A percentile compares a stretch with the other conserved stretches of the same genome.
Evolutionary conservation across 805 yeast species (phyloP).

Genomic region (Kodamaea restingae): DNA sequence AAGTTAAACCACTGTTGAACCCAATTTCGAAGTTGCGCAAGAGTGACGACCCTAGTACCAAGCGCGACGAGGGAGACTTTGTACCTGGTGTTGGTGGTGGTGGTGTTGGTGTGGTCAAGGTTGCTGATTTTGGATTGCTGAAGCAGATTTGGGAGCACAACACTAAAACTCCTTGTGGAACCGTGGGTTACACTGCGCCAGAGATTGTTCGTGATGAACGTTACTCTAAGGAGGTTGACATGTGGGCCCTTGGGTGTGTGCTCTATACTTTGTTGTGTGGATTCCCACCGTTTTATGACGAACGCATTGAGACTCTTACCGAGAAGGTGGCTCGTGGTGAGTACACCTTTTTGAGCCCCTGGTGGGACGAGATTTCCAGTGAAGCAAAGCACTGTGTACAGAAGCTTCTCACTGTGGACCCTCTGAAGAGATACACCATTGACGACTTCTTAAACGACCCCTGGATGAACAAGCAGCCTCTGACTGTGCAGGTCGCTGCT

Average conservation of each 20-base stretch:
- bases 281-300: slow-evolving; percentile 95
- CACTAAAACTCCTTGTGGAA: slow-evolving; percentile 97
- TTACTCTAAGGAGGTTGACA: slow-evolving; percentile 91
- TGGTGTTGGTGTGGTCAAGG: slow-evolving; percentile 80
- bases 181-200: slow-evolving; percentile 98
- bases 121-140: slow-evolving; percentile 94
- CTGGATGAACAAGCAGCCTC: slow-evolving; percentile 48
- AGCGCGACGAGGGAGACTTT: slow-evolving; percentile 86
- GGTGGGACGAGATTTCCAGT: slow-evolving; percentile 82
- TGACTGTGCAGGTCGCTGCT: slow-evolving; percentile 2
- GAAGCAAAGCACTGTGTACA: slow-evolving; percentile 70
- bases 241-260: slow-evolving; percentile 99
- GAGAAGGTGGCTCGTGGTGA: slow-evolving; percentile 79
- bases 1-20: slow-evolving; percentile 40
- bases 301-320: slow-evolving; percentile 66
- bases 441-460: slow-evolving; percentile 72
- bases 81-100: slow-evolving; percentile 84
- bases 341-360: slow-evolving; percentile 69
- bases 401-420: slow-evolving; percentile 67
- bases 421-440: slow-evolving; percentile 61
- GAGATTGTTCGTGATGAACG: slow-evolving; percentile 93
- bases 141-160: slow-evolving; percentile 84
- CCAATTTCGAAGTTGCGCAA: slow-evolving; percentile 42
- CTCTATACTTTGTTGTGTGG: slow-evolving; percentile 91
- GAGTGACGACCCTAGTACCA: slow-evolving; percentile 65